A percentile compares a stretch with the other conserved stretches of the same genome.
These are phyloP conservation scores for Vigna unguiculata DNA, from an alignment of 306 rosid species.

Conservation along the genomic window DNA sequence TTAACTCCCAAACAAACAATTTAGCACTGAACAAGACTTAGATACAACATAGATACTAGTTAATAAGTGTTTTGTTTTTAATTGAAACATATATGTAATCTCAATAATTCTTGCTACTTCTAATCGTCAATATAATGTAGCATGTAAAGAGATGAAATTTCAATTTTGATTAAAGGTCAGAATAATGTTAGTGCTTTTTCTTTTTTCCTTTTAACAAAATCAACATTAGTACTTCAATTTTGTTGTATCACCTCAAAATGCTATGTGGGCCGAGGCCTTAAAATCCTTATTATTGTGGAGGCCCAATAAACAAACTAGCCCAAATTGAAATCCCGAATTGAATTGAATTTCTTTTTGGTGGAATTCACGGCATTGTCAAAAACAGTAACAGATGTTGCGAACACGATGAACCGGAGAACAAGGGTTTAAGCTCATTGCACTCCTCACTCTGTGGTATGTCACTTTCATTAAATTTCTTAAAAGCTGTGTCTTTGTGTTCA, in stretches of 20 bases:
- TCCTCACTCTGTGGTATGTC: slow-evolving; percentile 45
- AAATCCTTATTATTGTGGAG: background rate
- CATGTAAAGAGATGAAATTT: background rate
- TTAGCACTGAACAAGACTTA: background rate
- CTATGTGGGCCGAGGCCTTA: background rate
- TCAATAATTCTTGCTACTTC: background rate
- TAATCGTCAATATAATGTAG: background rate
- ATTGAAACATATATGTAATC: background rate
- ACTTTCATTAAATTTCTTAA: slow-evolving; percentile 6
- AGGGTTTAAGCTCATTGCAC: slow-evolving; percentile 38
- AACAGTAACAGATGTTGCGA: slow-evolving; percentile 13
- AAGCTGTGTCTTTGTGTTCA: background rate
- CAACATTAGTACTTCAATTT: background rate
- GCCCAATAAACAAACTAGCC: slow-evolving; percentile 22
- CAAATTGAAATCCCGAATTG: background rate
- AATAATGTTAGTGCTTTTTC: background rate
- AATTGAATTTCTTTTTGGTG: background rate
- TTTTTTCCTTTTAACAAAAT: background rate
- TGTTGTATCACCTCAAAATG: background rate
- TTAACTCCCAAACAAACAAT: slow-evolving; percentile 21
- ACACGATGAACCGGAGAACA: slow-evolving; percentile 38
- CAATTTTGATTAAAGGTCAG: background rate
- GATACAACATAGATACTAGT: background rate
- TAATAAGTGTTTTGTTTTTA: background rate
- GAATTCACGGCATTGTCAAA: background rate